These are phyloP conservation scores for Teratosphaeriaceae sp. DNA, from an alignment of 2,329 filamentous ascomycete species.

Conservation along the genomic window DNA sequence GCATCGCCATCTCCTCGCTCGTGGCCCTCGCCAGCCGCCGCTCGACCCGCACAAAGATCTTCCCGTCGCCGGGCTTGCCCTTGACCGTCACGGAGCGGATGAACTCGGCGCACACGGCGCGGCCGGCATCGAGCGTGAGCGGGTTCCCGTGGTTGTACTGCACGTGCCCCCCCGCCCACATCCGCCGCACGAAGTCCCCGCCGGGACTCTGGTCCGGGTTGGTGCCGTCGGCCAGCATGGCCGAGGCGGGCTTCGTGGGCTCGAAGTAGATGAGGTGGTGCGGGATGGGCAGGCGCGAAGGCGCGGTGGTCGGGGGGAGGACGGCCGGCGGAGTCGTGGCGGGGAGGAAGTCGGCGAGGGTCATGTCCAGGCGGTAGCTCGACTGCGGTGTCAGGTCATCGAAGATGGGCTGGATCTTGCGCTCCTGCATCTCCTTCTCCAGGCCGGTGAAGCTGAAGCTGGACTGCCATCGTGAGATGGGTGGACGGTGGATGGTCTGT, in stretches of 20 bases:
- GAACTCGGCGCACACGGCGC: constrained; percentile 42
- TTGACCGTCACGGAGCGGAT: constrained; percentile 44
- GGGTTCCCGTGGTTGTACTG: constrained; percentile 40
- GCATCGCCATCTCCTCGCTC: constrained; percentile 24
- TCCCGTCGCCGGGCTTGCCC: constrained; percentile 45
- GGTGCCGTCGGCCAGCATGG: constrained; percentile 74
- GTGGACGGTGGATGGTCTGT: constrained; percentile 1
- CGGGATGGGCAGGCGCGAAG: constrained; percentile 47
- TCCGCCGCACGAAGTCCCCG: constrained; percentile 61
- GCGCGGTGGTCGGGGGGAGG: constrained; percentile 18
- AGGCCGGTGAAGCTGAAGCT: constrained; percentile 32
- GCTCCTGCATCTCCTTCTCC: constrained; percentile 40
- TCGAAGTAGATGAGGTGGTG: constrained; percentile 89
- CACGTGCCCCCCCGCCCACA: constrained; percentile 84
- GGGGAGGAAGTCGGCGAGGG: constrained; percentile 52
- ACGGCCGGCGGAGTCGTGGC: constrained; percentile 16
- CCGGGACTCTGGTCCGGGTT: constrained; percentile 74
- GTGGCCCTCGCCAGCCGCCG: constrained; percentile 38
- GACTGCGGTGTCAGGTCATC: constrained; percentile 56
- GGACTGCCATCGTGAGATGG: constrained; percentile 24
- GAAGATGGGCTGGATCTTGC: constrained; percentile 43
- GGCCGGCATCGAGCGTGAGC: constrained; percentile 26
- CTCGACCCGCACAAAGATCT: constrained; percentile 56
- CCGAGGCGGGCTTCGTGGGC: constrained; percentile 53
- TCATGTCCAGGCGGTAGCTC: constrained; percentile 58